A percentile compares a stretch with the other conserved stretches of the same genome.
Conservation (phyloP, 192 early-diverging fungal genomes). For the Rhizophagus prolifer region DNA sequence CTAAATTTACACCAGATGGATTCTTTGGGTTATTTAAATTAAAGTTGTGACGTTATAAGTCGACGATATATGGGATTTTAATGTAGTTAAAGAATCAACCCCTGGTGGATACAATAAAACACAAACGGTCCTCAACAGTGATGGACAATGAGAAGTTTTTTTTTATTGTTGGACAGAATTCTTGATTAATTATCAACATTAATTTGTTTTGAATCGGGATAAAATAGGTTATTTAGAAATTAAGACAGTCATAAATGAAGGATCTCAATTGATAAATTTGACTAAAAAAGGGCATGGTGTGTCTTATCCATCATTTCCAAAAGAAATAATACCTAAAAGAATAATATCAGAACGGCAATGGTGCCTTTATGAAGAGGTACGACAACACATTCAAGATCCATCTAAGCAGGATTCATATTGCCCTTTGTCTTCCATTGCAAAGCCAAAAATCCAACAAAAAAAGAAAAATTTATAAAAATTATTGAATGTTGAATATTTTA, state of each 20-base stretch:
- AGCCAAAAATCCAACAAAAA: no score
- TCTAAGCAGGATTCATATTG: no score
- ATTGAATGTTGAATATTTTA: no score
- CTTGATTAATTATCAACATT: neutral
- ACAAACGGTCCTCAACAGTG: neutral
- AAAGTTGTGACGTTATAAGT: neutral
- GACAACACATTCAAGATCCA: no score
- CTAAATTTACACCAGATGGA: neutral
- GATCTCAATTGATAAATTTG: neutral
- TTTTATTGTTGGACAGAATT: neutral
- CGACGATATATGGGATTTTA: neutral
- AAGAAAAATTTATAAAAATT: no score
- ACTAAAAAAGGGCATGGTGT: neutral
- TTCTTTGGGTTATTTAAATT: conserved; percentile 2
- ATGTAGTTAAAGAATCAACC: neutral
- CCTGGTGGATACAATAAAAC: neutral
- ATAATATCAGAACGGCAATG: neutral
- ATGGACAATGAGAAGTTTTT: neutral
- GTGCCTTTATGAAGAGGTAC: no score
- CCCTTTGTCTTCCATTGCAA: no score
- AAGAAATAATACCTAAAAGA: neutral
- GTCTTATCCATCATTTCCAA: neutral
- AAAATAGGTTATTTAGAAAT: neutral
- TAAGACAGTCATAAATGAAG: neutral
- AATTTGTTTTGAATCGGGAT: neutral